phyloP scores from a whole-genome alignment of 768 basidiomycete species.

The Agaricus sinodeliciosus region DNA sequence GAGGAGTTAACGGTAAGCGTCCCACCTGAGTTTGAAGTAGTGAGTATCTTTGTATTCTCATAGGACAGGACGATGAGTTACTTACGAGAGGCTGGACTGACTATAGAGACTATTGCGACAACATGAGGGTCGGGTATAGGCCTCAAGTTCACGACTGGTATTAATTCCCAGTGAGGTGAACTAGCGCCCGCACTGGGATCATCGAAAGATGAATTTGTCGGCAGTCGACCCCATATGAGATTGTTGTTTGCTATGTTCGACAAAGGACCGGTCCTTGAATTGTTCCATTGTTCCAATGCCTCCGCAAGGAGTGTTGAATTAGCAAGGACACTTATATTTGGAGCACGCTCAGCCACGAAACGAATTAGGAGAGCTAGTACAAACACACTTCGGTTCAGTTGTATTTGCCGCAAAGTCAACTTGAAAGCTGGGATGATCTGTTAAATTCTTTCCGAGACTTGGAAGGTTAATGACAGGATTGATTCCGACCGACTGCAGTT shows the following conservation, averaged over 20 bases:
- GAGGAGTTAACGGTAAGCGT: slow-evolving; percentile 10
- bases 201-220: slow-evolving; percentile 3
- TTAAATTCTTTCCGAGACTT: slow-evolving; percentile 22
- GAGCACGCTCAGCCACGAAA: not conserved
- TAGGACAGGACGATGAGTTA: not conserved
- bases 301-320: slow-evolving; percentile 6
- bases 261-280: slow-evolving; percentile 13
- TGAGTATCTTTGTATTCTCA: not conserved
- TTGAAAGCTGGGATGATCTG: slow-evolving; percentile 18
- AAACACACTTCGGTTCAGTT: slow-evolving; percentile 3
- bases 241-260: slow-evolving; percentile 10
- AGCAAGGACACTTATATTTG: not conserved
- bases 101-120: not conserved
- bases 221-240: slow-evolving; percentile 17
- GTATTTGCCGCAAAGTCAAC: slow-evolving; percentile 12
- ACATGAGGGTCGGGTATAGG: not conserved
- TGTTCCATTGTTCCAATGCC: slow-evolving; percentile 12
- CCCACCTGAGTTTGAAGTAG: not conserved
- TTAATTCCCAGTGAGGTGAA: slow-evolving; percentile 18
- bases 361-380: not conserved
- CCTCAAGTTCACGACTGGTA: not conserved
- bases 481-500: slow-evolving; percentile 15
- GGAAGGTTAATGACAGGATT: slow-evolving; percentile 20
- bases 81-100: slow-evolving; percentile 12
- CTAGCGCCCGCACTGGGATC: slow-evolving; percentile 19